phyloP scores from a whole-genome alignment of 495 filamentous ascomycete genomes.

The Cercophora samala region DNA sequence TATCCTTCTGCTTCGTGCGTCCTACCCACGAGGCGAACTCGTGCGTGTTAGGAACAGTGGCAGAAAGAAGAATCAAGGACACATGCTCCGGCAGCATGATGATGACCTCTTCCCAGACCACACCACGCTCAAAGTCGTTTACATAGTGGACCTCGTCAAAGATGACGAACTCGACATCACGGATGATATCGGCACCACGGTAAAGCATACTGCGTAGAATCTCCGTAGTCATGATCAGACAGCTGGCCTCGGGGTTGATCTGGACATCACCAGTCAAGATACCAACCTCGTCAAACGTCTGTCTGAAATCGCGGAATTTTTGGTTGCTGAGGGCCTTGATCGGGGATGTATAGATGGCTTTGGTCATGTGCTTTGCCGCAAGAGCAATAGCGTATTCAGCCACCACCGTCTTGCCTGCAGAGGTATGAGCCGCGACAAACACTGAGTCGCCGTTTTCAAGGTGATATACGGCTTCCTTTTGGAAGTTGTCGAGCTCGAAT shows the following conservation, averaged over 20 bases:
- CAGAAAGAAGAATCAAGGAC: constrained; percentile 89
- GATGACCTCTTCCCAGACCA: constrained; percentile 99
- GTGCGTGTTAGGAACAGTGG: constrained; percentile 94
- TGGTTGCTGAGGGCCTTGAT: constrained; percentile 99
- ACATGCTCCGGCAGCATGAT: constrained; percentile 99
- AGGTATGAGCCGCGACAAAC: constrained; percentile 98
- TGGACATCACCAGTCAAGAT: constrained; percentile 98
- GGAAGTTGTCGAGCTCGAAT: constrained; percentile 96
- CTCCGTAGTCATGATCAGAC: constrained; percentile 98
- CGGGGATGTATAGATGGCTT: constrained; percentile 97
- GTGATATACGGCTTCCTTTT: constrained; percentile 97
- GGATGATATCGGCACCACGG: constrained; percentile 89
- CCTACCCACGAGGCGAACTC: constrained; percentile 99
- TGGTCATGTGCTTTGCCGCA: constrained; percentile 96
- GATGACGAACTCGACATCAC: constrained; percentile 98
- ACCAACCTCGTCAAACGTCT: constrained; percentile 88
- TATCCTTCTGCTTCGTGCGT: constrained; percentile 96
- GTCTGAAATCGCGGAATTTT: constrained; percentile 93
- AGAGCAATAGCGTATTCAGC: constrained; percentile 97
- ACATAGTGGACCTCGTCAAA: constrained; percentile 99
- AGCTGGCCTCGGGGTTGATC: constrained; percentile 96
- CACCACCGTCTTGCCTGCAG: constrained; percentile 96
- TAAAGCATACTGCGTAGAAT: constrained; percentile 98
- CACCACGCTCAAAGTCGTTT: constrained; percentile 93
- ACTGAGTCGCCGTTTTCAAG: constrained; percentile 95